phyloP scores from a whole-genome alignment of 306 rosid species.

The Cercis canadensis region DNA sequence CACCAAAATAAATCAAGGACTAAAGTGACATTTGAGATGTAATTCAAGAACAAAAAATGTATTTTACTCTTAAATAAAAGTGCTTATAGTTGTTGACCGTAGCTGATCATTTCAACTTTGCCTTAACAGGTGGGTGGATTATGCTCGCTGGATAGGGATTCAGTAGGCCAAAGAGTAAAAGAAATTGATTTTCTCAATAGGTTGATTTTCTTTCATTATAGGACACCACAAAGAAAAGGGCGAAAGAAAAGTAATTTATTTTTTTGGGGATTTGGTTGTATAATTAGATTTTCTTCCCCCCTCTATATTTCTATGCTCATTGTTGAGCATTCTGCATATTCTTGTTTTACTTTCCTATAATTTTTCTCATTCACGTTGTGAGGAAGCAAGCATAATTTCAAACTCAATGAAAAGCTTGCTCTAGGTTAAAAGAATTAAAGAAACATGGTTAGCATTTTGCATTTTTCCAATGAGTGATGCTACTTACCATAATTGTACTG shows the following conservation, averaged over 20 bases:
- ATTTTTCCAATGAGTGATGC: no score
- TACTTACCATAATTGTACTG: no score
- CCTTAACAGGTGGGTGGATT: slow-evolving; percentile 86
- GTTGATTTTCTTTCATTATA: slow-evolving; percentile 35
- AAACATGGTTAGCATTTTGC: no score
- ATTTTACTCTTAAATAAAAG: background rate
- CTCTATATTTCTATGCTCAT: slow-evolving; percentile 37
- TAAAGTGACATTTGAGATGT: no score
- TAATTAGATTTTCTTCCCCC: slow-evolving; percentile 39
- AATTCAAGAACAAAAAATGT: no score
- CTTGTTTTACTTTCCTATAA: slow-evolving; percentile 7
- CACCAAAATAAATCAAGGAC: no score
- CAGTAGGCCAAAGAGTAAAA: slow-evolving; percentile 53
- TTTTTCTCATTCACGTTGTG: slow-evolving; percentile 32
- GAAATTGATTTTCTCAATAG: slow-evolving; percentile 35
- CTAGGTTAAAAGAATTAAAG: slow-evolving; percentile 26
- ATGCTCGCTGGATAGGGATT: slow-evolving; percentile 84
- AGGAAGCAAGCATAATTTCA: slow-evolving; percentile 33
- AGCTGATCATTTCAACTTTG: slow-evolving; percentile 30
- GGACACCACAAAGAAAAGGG: slow-evolving; percentile 36
- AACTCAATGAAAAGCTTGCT: slow-evolving; percentile 20
- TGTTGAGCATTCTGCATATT: slow-evolving; percentile 26
- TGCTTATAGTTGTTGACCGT: background rate
- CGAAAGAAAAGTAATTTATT: slow-evolving; percentile 27
- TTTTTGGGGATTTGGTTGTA: slow-evolving; percentile 42